Base-by-base conservation (phyloP, 805 yeast species). In the Yarrowia sp. region DNA sequence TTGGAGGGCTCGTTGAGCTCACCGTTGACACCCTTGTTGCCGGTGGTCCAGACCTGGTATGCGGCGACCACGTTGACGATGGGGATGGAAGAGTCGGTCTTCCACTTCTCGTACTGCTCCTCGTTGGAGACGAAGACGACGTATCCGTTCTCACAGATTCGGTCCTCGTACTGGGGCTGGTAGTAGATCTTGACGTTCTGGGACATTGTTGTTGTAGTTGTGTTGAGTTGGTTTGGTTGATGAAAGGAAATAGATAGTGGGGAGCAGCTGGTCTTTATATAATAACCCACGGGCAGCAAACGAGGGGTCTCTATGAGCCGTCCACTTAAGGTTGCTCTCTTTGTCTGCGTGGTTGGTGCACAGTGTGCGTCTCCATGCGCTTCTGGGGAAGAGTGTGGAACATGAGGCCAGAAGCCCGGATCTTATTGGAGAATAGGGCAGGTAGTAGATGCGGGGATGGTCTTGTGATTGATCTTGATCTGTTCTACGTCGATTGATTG, bases 161-260 rank as follows among this genome's bases (percentile, higher is more conserved):
- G 64, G 64, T 58, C 64, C 35, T 58, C 64, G 64, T 58, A 58
- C 51, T 58, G 64, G 41, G 64, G 64, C 51, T 58, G 51, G 64
- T 58, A 58, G 64, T 33, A 58, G 22, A 58, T 55, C 61, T 55
- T 55, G 47, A 39, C n/a, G 47, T 55, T 55, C 47, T 55, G 61
- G 22, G 61, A 55, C 61, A 55, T 53, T 32, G 15, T 51, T 51
- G 60, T 39, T 48, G 39, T 33, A 8, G 44, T 38, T 32, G 18
- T 18, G 17, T 32, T 33, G 41, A 33, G 15, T 35, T 17, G 33
- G 10, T 35, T n/a, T 50, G 15, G 14, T n/a, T 55, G 61, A 31
- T 22, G 36, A 10, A 3, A n/a, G n/a, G n/a, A 31, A 31, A n/a
- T 15, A 9, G n/a, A n/a, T n/a, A 7, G 17, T 7, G 61, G 61